A percentile compares a stretch with the other conserved stretches of the same genome.
These are phyloP conservation scores for Trichoderma virens DNA, from an alignment of 495 filamentous ascomycete genomes.

Conservation along the genomic window DNA sequence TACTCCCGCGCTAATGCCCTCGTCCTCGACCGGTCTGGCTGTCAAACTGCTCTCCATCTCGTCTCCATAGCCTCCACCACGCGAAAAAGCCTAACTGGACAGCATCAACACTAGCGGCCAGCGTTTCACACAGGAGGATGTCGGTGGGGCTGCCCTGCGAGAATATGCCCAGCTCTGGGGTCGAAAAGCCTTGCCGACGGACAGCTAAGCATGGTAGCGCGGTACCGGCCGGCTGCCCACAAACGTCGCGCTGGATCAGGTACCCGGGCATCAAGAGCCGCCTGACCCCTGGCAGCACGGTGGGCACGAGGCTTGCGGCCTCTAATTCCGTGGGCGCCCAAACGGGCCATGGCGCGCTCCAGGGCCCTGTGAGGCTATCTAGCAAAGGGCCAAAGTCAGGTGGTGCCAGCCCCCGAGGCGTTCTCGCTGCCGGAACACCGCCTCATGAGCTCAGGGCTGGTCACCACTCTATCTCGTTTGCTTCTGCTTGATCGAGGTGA, in stretches of 20 bases:
- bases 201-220: not conserved
- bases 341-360: not conserved
- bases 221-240: not conserved
- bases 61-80: conserved; percentile 3
- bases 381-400: not conserved
- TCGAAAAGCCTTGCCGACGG: not conserved
- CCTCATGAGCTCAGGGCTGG: not conserved
- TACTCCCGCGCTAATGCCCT: not conserved
- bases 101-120: not conserved
- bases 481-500: not conserved
- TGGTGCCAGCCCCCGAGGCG: not conserved
- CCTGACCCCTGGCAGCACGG: not conserved
- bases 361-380: conserved; percentile 1
- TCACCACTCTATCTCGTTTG: not conserved
- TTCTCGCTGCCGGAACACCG: not conserved
- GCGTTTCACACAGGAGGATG: not conserved
- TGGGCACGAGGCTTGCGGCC: conserved; percentile 5
- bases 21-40: not conserved
- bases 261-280: not conserved
- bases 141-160: not conserved
- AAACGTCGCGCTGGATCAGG: not conserved
- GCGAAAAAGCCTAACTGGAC: not conserved
- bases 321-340: not conserved
- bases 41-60: not conserved
- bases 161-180: not conserved